Base-by-base conservation (phyloP, 192 early-diverging fungal genomes). In the Backusella parvicylindrica region DNA sequence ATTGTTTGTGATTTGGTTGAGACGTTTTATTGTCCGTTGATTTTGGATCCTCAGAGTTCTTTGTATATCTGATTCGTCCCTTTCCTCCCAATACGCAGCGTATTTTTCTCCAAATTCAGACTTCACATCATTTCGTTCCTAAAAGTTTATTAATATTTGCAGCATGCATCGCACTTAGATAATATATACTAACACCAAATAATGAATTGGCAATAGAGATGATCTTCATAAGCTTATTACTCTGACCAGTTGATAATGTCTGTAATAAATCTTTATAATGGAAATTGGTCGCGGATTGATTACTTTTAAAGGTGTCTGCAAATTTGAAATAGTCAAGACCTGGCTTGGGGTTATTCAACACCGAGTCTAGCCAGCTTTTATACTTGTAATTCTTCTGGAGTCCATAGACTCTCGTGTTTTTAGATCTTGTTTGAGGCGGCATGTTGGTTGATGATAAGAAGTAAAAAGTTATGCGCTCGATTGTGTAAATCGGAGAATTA, bases 361-460 rank as follows among this genome's bases (percentile, higher is more conserved):
- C 23, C 15, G 26, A 49, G 68, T 70, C 28, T 30, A 70, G 26
- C 40, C 68, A 70, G 68, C 7, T 6, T 49, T 49, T 70, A 21
- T 70, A 70, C 41, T 41, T 70, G 38, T 70, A 49, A 70, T 70
- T 13, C 67, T 68, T 68, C 28, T 63, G 56, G 56, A 63, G 56
- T 11, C 56, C 26, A 63, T 63, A 63, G 6, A 63, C 56, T 63
- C 56, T 26, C 30, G 56, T 63, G 6, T 31, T 64, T 18, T 65
- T 33, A n/a, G 0, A n/a, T 49, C 18, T 18, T 49, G 15, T 49
- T n/a, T 49, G 18, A 49, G 47, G 47, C 47, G 47, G 47, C 47
- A 49, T n/a, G 47, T n/a, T 49, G 18, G 47, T 41, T 41, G 40
- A 41, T 41, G 9, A 11, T 9, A 9, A 41, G 8, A 41, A 41